Percentiles rank a stretch among this genome's conserved stretches.
phyloP scores from a whole-genome alignment of 1,284 basidiomycete species.

The Cutaneotrichosporon cavernicola region DNA sequence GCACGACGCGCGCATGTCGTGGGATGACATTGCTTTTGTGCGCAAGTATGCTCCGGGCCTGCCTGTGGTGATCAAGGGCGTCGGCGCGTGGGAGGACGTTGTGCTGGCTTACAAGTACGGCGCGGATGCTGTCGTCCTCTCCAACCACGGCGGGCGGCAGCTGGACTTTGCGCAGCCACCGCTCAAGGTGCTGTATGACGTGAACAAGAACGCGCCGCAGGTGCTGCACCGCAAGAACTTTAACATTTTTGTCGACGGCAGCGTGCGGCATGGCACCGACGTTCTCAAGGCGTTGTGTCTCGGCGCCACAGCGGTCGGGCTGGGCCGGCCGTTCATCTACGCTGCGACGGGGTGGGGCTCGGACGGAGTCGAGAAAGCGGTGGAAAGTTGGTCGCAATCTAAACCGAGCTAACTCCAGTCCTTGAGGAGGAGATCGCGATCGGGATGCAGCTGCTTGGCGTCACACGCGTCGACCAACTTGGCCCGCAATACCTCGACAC shows the following conservation, averaged over 20 bases:
- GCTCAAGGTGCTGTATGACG: slow-evolving; percentile 67
- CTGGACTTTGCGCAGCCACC: slow-evolving; percentile 60
- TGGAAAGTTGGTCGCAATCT: slow-evolving; percentile 42
- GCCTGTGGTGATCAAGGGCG: slow-evolving; percentile 56
- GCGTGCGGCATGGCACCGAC: slow-evolving; percentile 78
- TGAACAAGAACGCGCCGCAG: slow-evolving; percentile 69
- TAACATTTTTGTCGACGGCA: slow-evolving; percentile 81
- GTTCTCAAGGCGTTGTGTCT: slow-evolving; percentile 85
- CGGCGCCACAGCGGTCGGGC: slow-evolving; percentile 80
- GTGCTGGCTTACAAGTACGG: slow-evolving; percentile 52
- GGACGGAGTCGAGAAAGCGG: slow-evolving; percentile 71
- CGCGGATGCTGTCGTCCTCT: slow-evolving; percentile 53
- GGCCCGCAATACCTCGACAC: slow-evolving; percentile 41
- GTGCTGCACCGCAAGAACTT: slow-evolving; percentile 61
- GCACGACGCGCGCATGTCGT: slow-evolving; percentile 28
- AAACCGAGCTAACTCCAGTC: slow-evolving; percentile 51
- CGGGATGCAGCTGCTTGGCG: slow-evolving; percentile 75
- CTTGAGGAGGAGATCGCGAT: slow-evolving; percentile 74
- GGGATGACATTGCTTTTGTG: slow-evolving; percentile 56
- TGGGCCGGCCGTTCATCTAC: slow-evolving; percentile 82
- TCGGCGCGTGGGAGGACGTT: slow-evolving; percentile 55
- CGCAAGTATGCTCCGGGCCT: slow-evolving; percentile 48
- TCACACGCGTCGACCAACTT: slow-evolving; percentile 57
- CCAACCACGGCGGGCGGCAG: slow-evolving; percentile 54
- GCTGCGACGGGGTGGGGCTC: slow-evolving; percentile 83